Base-by-base conservation (phyloP, 805 yeast species). In the Kuraishia ogatae region DNA sequence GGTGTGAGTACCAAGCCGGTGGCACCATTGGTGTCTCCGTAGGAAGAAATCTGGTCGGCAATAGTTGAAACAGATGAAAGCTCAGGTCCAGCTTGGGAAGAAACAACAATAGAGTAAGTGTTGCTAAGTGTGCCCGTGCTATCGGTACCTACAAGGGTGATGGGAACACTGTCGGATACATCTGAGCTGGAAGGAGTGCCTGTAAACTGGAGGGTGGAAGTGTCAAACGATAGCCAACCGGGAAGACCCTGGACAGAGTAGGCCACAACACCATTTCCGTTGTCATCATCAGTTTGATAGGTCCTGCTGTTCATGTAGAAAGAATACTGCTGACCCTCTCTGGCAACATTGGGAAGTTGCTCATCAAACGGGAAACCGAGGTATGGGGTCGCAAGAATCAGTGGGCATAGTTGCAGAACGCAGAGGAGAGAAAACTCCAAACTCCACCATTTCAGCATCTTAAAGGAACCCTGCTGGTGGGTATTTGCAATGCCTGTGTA, bases 311-410 rank as follows among this genome's bases (percentile, higher is more conserved):
- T 84, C 48, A 93, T 70, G 43, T 84, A 77, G 69, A 89, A 93
- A 20, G 72, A 61, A 70, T 85, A 93, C 1, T 66, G 61, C 61
- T 81, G 75, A 57, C 81, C 81, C 17, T 82, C 80, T 56, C 96
- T 77, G 3, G 96, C 98, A 15, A 94, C 89, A 39, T 90, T 86
- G 4, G 98, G 98, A 22, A 84, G 76, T 71, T 93, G 99, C 65
- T 83, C 83, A 59, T 79, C 71, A 65, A 91, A 82, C n/a, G 96
- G 92, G 74, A 85, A 89, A 50, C 87, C 88, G 47, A 78, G 74
- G 53, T 76, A 73, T 5, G 89, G 84, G 43, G 78, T 71, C 13
- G 82, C 80, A 10, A 28, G n/a, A 10, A 51, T 58, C 29, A 26
- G 50, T 22, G 29, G 21, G 50, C 22, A 11, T n/a, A 22, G 10